Conservation (phyloP, 176 grass and related monocot genomes). For the Areca catechu region DNA sequence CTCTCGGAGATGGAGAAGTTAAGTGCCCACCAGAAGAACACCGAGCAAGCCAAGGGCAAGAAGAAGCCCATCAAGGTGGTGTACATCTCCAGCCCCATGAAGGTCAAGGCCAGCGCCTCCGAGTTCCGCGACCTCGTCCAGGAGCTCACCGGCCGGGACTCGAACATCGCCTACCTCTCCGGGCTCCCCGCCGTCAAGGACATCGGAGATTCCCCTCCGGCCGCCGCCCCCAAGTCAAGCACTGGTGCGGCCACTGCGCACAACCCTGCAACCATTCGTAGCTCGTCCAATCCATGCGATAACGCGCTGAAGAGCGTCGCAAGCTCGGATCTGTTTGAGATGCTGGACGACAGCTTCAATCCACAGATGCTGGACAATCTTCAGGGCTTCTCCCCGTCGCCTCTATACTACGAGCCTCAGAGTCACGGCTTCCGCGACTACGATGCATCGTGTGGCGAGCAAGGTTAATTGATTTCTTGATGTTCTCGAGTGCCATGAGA, state of each 20-base stretch:
- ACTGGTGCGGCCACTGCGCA: background rate
- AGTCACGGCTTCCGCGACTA: background rate
- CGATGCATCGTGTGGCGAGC: background rate
- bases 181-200: background rate
- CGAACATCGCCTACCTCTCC: background rate
- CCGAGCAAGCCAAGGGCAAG: background rate
- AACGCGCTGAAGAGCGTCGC: background rate
- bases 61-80: conserved; percentile 5
- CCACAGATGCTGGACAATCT: background rate
- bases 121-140: background rate
- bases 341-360: background rate
- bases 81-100: background rate
- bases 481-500: background rate
- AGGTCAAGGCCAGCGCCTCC: background rate
- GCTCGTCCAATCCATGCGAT: background rate
- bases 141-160: too few species aligned
- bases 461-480: background rate
- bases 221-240: background rate
- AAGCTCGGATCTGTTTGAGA: background rate
- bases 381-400: background rate
- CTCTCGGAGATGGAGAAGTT: background rate
- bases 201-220: background rate
- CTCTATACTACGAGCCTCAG: background rate
- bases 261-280: background rate
- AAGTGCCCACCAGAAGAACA: background rate